Conservation (phyloP, 257 asterid genomes). For the Solanum medicagineum region DNA sequence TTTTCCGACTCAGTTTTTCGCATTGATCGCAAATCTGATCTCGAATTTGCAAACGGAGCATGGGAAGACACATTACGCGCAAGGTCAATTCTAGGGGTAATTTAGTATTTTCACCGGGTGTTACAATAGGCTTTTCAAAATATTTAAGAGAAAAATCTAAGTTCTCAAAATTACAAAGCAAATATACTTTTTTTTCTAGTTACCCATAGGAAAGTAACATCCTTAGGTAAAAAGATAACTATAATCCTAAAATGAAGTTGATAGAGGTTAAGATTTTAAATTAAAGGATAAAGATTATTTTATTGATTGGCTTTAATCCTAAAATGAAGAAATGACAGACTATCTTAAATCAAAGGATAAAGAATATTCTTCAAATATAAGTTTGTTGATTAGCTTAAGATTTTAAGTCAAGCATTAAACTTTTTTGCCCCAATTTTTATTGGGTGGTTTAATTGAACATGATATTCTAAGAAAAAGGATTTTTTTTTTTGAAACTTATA, state of each 20-base stretch:
- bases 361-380: not conserved
- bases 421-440: not conserved
- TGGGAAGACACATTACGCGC: too few relatives aligned
- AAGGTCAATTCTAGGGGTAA: too few relatives aligned
- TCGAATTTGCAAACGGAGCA: too few relatives aligned
- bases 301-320: too few relatives aligned
- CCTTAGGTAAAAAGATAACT: not conserved
- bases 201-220: not conserved
- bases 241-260: too few relatives aligned
- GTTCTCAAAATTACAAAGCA: not conserved
- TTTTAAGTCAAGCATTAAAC: not conserved
- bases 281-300: not conserved
- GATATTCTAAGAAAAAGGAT: not conserved
- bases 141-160: not conserved
- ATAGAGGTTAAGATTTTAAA: not conserved
- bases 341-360: not conserved
- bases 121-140: too few relatives aligned
- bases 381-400: not conserved
- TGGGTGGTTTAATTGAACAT: not conserved
- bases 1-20: too few relatives aligned
- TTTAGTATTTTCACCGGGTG: too few relatives aligned
- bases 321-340: too few relatives aligned
- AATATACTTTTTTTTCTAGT: not conserved
- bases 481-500: too few relatives aligned
- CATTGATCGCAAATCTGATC: too few relatives aligned